phyloP scores from a whole-genome alignment of 371 early-diverging fungal genomes.

The Capniomyces stellatus region DNA sequence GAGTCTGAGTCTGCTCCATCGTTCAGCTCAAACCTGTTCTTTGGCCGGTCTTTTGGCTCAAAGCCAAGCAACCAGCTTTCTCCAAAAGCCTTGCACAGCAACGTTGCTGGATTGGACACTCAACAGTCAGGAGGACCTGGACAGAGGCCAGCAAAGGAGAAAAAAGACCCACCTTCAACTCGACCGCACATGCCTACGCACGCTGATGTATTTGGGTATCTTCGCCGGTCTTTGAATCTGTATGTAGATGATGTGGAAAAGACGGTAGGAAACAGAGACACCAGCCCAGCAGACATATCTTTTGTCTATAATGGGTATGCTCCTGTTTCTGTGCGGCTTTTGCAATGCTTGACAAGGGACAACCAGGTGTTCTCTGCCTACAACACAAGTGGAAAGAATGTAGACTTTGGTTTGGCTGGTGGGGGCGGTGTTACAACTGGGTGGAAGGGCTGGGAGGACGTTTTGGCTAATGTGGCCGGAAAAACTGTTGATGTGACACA shows the following conservation, averaged over 20 bases:
- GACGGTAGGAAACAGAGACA: constrained; percentile 31
- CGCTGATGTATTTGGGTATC: constrained; percentile 13
- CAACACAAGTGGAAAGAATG: no score
- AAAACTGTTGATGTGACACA: constrained; percentile 59
- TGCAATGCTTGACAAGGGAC: constrained; percentile 60
- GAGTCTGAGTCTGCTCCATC: constrained; percentile 5
- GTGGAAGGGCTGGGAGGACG: no score
- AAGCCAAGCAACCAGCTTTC: no score
- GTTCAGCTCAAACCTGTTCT: no score
- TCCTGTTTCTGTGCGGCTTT: constrained; percentile 66
- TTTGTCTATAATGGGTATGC: constrained; percentile 92
- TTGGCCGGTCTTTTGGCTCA: no score
- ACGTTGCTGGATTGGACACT: no score
- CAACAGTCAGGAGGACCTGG: no score
- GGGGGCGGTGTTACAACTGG: no score
- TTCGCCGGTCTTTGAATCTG: constrained; percentile 52
- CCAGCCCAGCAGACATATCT: constrained; percentile 66
- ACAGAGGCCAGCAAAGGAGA: no score
- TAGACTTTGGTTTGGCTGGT: no score
- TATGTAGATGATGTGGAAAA: constrained; percentile 57
- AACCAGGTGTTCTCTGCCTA: constrained; percentile 5
- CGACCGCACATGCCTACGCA: constrained; percentile 10
- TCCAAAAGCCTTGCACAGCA: no score
- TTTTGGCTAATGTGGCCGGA: constrained; percentile 55
- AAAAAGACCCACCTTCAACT: constrained; percentile 14